Evolutionary conservation across 441 rosid species (phyloP), one percentile per base, ranked within the genome.

Genomic region (Bruguiera hainesii): DNA sequence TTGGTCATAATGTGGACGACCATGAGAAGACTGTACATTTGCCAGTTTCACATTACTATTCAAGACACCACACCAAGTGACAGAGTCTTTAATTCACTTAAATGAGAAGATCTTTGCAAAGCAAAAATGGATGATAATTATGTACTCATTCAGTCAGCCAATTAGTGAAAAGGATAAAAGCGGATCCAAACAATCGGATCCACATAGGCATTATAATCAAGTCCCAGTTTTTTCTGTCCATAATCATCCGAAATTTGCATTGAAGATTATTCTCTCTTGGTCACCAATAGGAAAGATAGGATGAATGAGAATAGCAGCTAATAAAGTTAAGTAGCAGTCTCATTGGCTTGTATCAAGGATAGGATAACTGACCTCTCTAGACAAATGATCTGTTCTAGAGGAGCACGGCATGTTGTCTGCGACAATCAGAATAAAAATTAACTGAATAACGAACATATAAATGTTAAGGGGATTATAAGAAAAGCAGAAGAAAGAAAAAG

Each of bases 341-440:
- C 48, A 42, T 42, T 42, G 48, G 18, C 48, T 13, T 11, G 48
- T 42, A 42, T 1, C 4, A 2, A 10, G 15, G 46, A 37, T 10
- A 37, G 46, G 57, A 53, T 13, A 62, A 55, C 73, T 60, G 37
- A 86, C 91, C 88, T 78, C 73, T 53, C 77, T 68, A 9, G 82
- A 64, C 25, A 75, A 63, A 49, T 65, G 73, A 67, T 76, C 83
- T 18, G 67, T 68, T 57, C 79, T 78, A 19, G 83, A 82, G 26
- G 84, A 78, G 76, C 77, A 82, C 7, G 82, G 81, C 80, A 82
- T 79, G 63, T 62, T 73, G 51, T 78, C 91, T 84, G 83, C 84
- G 75, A 63, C 51, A 66, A 46, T 58, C 31, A 61, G 35, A 61
- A 15, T 56, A 60, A 51, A 70, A 19, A 31, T 37, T 42, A 60